Conservation (phyloP, 164 flowering plant species). For the Aristolochia fimbriata region DNA sequence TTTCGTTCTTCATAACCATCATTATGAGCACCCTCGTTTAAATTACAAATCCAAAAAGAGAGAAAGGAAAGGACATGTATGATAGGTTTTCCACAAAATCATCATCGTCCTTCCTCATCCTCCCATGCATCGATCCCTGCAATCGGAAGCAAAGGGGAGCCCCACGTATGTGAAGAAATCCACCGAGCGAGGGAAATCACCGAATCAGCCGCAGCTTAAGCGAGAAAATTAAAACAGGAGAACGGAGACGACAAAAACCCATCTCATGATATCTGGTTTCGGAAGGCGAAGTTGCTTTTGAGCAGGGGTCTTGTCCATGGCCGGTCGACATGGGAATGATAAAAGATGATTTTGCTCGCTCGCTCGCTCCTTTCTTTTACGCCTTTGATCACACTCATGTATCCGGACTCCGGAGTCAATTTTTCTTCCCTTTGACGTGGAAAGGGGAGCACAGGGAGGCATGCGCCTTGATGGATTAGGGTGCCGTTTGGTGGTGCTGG, state of each 20-base stretch:
- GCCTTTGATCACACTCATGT: neutral
- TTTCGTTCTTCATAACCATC: too few species aligned
- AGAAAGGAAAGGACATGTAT: neutral
- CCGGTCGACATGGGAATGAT: constrained; percentile 1
- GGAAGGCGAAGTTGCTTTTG: neutral
- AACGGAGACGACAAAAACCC: neutral
- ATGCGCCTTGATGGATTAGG: too few species aligned
- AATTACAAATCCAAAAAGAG: too few species aligned
- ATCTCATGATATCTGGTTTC: neutral
- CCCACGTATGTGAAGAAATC: too few species aligned
- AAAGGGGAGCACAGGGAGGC: neutral
- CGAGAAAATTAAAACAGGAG: neutral
- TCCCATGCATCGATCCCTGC: neutral
- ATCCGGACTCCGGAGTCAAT: neutral
- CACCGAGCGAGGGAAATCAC: neutral
- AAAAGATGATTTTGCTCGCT: neutral
- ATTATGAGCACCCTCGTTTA: too few species aligned
- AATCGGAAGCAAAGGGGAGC: neutral
- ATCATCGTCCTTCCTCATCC: neutral
- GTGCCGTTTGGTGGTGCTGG: too few species aligned
- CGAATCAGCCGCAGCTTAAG: neutral
- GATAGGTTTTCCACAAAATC: too few species aligned
- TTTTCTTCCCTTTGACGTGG: neutral
- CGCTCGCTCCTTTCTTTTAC: neutral
- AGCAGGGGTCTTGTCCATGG: neutral